phyloP scores from a whole-genome alignment of 2,329 filamentous ascomycete species.

The Chaetomium strumarium region DNA sequence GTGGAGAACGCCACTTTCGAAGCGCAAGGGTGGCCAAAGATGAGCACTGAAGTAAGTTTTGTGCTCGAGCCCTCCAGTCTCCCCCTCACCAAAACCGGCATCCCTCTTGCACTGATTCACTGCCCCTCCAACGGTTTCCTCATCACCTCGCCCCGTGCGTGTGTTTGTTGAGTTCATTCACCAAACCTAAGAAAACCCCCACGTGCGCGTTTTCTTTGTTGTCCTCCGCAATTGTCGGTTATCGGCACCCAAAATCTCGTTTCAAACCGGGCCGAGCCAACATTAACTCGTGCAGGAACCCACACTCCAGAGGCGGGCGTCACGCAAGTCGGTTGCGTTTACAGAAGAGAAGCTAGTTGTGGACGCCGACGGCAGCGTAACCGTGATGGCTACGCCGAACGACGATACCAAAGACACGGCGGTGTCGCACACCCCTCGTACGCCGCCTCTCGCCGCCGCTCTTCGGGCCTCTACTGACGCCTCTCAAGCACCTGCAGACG shows the following conservation, averaged over 20 bases:
- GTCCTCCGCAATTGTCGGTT: constrained; percentile 4
- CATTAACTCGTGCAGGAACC: constrained; percentile 27
- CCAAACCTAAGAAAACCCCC: neutral
- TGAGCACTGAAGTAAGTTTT: constrained; percentile 32
- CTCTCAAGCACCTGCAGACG: constrained; percentile 42
- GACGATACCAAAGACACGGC: constrained; percentile 76
- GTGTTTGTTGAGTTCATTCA: neutral
- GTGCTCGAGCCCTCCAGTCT: constrained; percentile 14
- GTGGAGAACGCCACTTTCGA: constrained; percentile 17
- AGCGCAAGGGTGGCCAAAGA: constrained; percentile 24
- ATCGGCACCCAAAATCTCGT: constrained; percentile 4
- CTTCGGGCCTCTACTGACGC: constrained; percentile 51
- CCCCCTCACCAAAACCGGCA: constrained; percentile 11
- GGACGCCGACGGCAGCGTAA: constrained; percentile 82
- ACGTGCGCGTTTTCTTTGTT: constrained; percentile 4
- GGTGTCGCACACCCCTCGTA: constrained; percentile 69
- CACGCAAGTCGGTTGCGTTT: constrained; percentile 91
- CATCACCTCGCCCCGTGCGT: neutral
- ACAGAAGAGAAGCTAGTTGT: constrained; percentile 82
- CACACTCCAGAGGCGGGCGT: constrained; percentile 31
- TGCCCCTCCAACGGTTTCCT: constrained; percentile 19
- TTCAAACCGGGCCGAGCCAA: neutral
- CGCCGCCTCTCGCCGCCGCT: constrained; percentile 52
- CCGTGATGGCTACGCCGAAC: constrained; percentile 61
- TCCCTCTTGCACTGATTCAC: constrained; percentile 1